These are phyloP conservation scores for Hapsidospora chrysogenum DNA, from an alignment of 495 filamentous ascomycete species.

Conservation along the genomic window DNA sequence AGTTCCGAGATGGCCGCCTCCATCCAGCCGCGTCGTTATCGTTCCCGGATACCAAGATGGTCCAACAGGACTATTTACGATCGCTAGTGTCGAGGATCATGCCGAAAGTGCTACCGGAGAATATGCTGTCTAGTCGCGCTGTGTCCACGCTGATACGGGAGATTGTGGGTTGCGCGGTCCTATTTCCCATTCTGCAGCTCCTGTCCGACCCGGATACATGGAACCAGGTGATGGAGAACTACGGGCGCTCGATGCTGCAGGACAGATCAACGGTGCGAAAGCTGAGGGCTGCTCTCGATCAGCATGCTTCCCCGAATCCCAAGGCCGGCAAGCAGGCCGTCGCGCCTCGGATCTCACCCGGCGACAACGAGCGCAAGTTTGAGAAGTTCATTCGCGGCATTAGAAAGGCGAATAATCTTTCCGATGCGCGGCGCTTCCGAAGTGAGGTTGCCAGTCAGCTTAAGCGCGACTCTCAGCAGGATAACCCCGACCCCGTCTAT, in stretches of 20 bases:
- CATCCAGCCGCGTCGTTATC: conserved; percentile 77
- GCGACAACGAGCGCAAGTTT: conserved; percentile 79
- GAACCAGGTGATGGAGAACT: conserved; percentile 89
- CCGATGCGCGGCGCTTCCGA: conserved; percentile 79
- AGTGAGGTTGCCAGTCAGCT: conserved; percentile 88
- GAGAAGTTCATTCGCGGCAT: conserved; percentile 88
- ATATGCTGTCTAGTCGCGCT: conserved; percentile 57
- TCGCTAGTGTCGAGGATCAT: conserved; percentile 50
- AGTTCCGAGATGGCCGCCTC: conserved; percentile 77
- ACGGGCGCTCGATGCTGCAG: conserved; percentile 72
- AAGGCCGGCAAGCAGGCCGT: conserved; percentile 40
- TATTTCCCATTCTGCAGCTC: conserved; percentile 53
- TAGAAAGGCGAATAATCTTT: conserved; percentile 76
- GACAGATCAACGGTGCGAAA: conserved; percentile 93
- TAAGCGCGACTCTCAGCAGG: conserved; percentile 64
- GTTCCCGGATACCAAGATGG: conserved; percentile 61
- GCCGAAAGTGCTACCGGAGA: conserved; percentile 58
- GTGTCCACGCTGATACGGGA: conserved; percentile 71
- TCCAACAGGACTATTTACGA: conserved; percentile 78
- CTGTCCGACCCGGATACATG: conserved; percentile 85
- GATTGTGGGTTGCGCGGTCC: conserved; percentile 61
- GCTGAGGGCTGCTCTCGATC: conserved; percentile 80
- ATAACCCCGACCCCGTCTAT: conserved; percentile 69
- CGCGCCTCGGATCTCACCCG: conserved; percentile 44
- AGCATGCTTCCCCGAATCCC: conserved; percentile 77